These are phyloP conservation scores for Fusarium domesticum DNA, from an alignment of 2,329 filamentous ascomycete genomes.

Conservation along the genomic window DNA sequence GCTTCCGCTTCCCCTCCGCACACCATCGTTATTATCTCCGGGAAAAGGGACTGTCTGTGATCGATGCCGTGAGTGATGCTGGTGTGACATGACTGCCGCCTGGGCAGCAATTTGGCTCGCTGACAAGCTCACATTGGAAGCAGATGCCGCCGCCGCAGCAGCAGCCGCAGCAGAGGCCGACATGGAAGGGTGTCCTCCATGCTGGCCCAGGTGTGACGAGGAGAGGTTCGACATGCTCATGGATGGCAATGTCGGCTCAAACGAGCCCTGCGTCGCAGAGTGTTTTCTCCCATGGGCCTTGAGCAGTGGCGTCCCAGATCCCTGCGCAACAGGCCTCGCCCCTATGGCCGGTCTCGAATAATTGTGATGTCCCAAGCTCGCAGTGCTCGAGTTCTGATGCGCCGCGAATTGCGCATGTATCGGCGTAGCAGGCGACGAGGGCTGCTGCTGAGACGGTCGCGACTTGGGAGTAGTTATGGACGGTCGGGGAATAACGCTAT, in stretches of 20 bases:
- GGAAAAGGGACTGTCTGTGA: conserved; percentile 70
- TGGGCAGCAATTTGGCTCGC: conserved; percentile 81
- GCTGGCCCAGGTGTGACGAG: conserved; percentile 44
- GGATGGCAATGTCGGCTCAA: conserved; percentile 69
- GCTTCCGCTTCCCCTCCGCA: conserved; percentile 44
- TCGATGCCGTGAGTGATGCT: conserved; percentile 58
- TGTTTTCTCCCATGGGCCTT: conserved; percentile 59
- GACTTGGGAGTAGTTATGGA: conserved; percentile 47
- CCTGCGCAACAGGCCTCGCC: conserved; percentile 29
- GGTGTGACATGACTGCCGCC: conserved; percentile 68
- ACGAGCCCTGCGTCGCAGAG: conserved; percentile 72
- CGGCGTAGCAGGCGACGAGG: conserved; percentile 40
- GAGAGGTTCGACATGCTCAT: conserved; percentile 54
- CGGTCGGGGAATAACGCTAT: conserved; percentile 21
- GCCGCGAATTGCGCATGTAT: conserved; percentile 48
- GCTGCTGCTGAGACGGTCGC: conserved; percentile 36
- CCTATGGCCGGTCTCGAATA: conserved; percentile 57
- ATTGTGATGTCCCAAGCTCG: conserved; percentile 45
- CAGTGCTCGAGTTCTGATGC: conserved; percentile 47
- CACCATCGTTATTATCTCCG: conserved; percentile 42
- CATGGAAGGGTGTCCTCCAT: conserved; percentile 12
- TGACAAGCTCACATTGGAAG: conserved; percentile 41
- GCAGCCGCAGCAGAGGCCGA: conserved; percentile 21
- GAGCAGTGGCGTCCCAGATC: conserved; percentile 31
- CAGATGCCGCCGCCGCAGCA: conserved; percentile 39